Conservation (phyloP, 2,329 filamentous ascomycete genomes). For the Alternaria dauci region DNA sequence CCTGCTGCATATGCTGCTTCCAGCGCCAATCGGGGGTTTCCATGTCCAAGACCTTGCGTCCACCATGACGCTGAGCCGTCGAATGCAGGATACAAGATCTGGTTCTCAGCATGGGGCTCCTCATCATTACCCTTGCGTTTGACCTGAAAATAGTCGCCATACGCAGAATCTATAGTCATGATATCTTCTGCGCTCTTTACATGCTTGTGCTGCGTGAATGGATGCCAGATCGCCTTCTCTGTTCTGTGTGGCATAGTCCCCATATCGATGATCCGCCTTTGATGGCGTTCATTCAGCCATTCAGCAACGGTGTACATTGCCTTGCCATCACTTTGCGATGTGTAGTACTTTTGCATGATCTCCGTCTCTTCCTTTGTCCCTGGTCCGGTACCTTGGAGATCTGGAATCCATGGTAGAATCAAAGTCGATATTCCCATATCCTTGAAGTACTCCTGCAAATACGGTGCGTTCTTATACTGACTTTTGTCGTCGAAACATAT, state of each 20-base stretch:
- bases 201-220: constrained; percentile 81
- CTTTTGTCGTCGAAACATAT: constrained; percentile 71
- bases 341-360: constrained; percentile 72
- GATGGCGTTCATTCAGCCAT: constrained; percentile 63
- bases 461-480: constrained; percentile 72
- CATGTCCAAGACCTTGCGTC: constrained; percentile 85
- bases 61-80: constrained; percentile 91
- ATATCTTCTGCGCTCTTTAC: constrained; percentile 69
- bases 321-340: constrained; percentile 47
- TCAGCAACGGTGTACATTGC: constrained; percentile 59
- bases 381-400: constrained; percentile 37
- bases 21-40: constrained; percentile 74
- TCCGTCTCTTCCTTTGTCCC: constrained; percentile 58
- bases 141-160: constrained; percentile 80
- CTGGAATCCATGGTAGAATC: constrained; percentile 67
- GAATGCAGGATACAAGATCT: constrained; percentile 71
- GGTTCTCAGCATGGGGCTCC: constrained; percentile 22
- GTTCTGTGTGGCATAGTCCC: constrained; percentile 70
- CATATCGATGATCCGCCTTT: constrained; percentile 65
- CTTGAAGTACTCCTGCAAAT: constrained; percentile 72
- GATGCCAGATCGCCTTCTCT: constrained; percentile 74
- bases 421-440: constrained; percentile 65
- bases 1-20: constrained; percentile 83
- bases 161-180: constrained; percentile 79
- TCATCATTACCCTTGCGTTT: constrained; percentile 42